These are phyloP conservation scores for Lachancea waltii DNA, from an alignment of 805 yeast genomes.

Conservation along the genomic window DNA sequence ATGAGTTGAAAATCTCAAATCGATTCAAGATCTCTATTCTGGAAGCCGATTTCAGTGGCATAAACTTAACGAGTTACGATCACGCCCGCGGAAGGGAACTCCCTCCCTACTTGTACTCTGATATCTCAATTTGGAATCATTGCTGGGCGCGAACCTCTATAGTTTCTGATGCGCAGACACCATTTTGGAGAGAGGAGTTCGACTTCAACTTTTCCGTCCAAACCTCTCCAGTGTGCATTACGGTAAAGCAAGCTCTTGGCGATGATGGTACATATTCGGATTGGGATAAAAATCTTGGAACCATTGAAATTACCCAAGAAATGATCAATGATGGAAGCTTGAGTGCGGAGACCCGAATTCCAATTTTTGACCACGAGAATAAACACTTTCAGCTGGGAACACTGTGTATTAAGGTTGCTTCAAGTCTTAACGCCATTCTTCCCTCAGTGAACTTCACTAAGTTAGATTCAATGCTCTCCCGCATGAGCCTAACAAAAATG, in stretches of 20 bases:
- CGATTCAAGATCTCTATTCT: constrained; percentile 50
- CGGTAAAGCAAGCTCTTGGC: constrained; percentile 29
- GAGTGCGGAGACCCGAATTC: constrained; percentile 33
- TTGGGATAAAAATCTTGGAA: constrained; percentile 45
- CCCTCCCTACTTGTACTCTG: constrained; percentile 47
- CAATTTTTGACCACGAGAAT: constrained; percentile 38
- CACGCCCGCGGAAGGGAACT: constrained; percentile 5
- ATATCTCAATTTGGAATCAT: constrained; percentile 62
- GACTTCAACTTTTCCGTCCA: constrained; percentile 49
- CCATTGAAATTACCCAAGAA: constrained; percentile 35
- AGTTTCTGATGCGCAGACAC: constrained; percentile 42
- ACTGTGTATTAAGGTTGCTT: constrained; percentile 44
- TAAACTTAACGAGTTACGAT: constrained; percentile 4
- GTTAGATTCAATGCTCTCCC: constrained; percentile 54
- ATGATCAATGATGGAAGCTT: constrained; percentile 19
- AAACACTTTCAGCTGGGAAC: constrained; percentile 47
- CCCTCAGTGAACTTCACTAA: constrained; percentile 54
- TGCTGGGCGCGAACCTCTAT: constrained; percentile 76
- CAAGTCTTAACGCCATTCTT: constrained; percentile 50
- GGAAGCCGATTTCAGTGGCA: constrained; percentile 51
- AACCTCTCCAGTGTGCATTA: constrained; percentile 46
- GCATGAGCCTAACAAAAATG: constrained; percentile 48
- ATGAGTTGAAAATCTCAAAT: constrained; percentile 46
- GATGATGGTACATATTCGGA: constrained; percentile 13
- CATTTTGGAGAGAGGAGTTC: constrained; percentile 83